These are phyloP conservation scores for Aspergillus neoniger DNA, from an alignment of 2,329 filamentous ascomycete genomes.

Conservation along the genomic window DNA sequence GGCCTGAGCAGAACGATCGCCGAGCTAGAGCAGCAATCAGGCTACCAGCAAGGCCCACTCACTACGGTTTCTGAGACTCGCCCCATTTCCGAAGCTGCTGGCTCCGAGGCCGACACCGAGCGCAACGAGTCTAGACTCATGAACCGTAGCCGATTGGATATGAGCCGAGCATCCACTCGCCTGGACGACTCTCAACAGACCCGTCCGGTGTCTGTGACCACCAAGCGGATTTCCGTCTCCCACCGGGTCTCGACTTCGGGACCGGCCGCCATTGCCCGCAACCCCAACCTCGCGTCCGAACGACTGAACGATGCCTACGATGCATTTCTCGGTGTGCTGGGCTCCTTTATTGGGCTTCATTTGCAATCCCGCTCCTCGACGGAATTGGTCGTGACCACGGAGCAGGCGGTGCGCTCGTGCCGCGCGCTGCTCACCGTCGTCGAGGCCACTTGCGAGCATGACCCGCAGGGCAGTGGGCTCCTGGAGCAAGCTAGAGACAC, in stretches of 20 bases:
- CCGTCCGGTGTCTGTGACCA: constrained; percentile 37
- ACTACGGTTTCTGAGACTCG: constrained; percentile 45
- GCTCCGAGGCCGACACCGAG: constrained; percentile 31
- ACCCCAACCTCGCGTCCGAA: constrained; percentile 78
- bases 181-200: constrained; percentile 31
- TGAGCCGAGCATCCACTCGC: constrained; percentile 31
- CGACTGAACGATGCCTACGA: constrained; percentile 80
- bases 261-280: constrained; percentile 62
- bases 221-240: constrained; percentile 57
- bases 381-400: constrained; percentile 78
- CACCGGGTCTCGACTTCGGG: constrained; percentile 78
- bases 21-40: constrained; percentile 37
- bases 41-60: constrained; percentile 35
- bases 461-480: constrained; percentile 65
- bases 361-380: constrained; percentile 87
- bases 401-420: constrained; percentile 80
- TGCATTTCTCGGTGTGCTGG: constrained; percentile 83
- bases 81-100: constrained; percentile 23
- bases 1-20: constrained; percentile 46
- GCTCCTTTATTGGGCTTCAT: constrained; percentile 90
- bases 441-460: constrained; percentile 78
- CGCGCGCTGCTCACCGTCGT: constrained; percentile 76
- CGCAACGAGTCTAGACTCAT: constrained; percentile 36
- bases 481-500: constrained; percentile 69
- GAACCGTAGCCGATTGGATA: constrained; percentile 34